Evolutionary conservation across 805 yeast genomes (phyloP), one percentile per base, ranked within the genome.

Genomic region (Ascoidea asiatica): DNA sequence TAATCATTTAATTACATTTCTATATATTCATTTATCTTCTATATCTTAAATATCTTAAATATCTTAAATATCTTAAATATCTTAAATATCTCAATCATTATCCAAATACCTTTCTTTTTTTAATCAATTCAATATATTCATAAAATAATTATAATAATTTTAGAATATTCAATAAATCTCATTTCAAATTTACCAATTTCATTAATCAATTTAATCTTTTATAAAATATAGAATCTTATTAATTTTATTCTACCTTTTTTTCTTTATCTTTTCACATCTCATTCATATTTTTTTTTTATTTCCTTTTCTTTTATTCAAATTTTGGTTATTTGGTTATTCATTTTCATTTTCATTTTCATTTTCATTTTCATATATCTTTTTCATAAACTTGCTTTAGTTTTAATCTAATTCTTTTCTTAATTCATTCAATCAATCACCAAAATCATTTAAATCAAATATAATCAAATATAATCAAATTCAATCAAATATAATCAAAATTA

Each of bases 211-310:
- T 23, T 13, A 23, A 23, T 6, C 6, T 23, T 7, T 7, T 13
- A 7, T 23, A 23, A 7, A 23, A 23, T 23, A 23, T 7, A 7
- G 13, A 23, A 7, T 7, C 35, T 23, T 13, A 6, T 7, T 23
- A 23, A 5, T 5, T 38, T 8, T n/a, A 4, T 38, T 21, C 13
- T 22, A 19, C 15, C 19, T 19, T 37, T 19, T 37, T 19, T 37
- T 19, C 8, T 19, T 37, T 19, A 8, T 37, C n/a, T 19, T 15
- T 29, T 21, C 20, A 40, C 19, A 21, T 17, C 19, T 18, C 5
- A 13, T 23, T 35, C 23, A 20, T 36, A 29, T 36, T 55, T 61
- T n/a, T 44, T n/a, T 33, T 33, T 33, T 33, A n/a, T 33, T 33
- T 13, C 15, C 37, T 33, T n/a, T 33, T 33, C 37, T 33, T 13